Conservation (phyloP, 148 eudicot species). For the Vaccinium macrocarpon region DNA sequence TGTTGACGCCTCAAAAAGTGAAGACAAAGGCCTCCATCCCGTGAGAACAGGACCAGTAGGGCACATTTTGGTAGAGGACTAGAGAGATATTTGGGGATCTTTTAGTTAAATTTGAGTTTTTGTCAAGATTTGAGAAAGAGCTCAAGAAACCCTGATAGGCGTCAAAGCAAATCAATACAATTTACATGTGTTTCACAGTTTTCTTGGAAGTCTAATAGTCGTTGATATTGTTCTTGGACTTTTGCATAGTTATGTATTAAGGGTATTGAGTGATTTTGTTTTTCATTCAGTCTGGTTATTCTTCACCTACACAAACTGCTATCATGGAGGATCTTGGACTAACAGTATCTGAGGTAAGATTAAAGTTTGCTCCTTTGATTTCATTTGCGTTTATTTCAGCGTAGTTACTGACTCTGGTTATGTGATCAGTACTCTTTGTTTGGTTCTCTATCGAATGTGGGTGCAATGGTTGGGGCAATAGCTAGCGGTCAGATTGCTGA, state of each 20-base stretch:
- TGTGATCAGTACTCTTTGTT: conserved; percentile 72
- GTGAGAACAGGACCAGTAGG: background rate
- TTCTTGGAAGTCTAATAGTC: conserved; percentile 8
- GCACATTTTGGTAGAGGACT: background rate
- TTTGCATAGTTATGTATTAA: background rate
- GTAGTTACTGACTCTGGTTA: conserved; percentile 11
- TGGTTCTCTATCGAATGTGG: conserved; percentile 92
- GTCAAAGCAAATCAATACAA: background rate
- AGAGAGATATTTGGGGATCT: background rate
- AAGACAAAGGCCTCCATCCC: background rate
- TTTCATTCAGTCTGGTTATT: conserved; percentile 63
- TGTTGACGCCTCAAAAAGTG: background rate
- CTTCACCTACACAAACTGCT: conserved; percentile 88
- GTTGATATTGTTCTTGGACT: background rate
- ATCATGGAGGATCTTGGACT: conserved; percentile 65
- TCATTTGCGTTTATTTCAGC: background rate
- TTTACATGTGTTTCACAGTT: background rate
- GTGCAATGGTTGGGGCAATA: conserved; percentile 99
- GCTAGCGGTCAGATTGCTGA: conserved; percentile 97
- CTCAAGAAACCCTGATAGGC: background rate
- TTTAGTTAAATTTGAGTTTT: background rate
- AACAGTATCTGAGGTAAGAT: conserved; percentile 72
- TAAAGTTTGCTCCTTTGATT: conserved; percentile 15
- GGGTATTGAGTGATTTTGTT: conserved; percentile 1
- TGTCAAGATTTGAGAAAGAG: background rate